Evolutionary conservation across 139 green algal genomes (phyloP), one percentile per base, ranked within the genome.

Genomic region (Micractinium conductrix): DNA sequence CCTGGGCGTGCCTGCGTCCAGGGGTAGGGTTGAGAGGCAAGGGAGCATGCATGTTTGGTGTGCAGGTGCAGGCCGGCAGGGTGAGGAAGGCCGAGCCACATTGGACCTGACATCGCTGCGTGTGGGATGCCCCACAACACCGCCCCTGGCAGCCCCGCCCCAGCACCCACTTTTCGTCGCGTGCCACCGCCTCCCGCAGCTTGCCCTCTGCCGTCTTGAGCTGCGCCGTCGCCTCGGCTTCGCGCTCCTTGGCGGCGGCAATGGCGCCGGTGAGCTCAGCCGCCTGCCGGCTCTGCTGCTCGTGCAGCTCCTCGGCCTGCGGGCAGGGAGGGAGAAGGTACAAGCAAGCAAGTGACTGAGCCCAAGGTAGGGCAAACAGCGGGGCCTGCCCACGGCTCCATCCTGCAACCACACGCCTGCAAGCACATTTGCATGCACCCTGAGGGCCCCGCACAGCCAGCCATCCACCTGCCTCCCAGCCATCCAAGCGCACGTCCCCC

Each of bases 221-320:
- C 63, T 80, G 45, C 48, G 68, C 45, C 62, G 33, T 65, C 22
- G 79, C 86, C 53, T 80, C 71, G 0, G 84, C 74, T 28, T 91
- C 87, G 2, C 78, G 80, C 38, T 80, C 74, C 79, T 80, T 90
- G 72, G 85, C 85, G 26, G 87, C 85, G 4, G 81, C 84, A 30
- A 87, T 55, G 4, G 86, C 88, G 17, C 63, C 88, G 24, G 63
- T 48, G 58, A 86, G 81, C 50, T 92, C 84, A 12, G 37, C 37
- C 62, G 45, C 86, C 62, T 89, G 86, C 26, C 67, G 38, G 72
- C 21, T 69, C 30, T 85, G 42, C 26, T 40, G 62, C 22, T 30
- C 44, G 40, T 92, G 87, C 38, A 87, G 42, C 48, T 85, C 73
- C 35, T 88, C 38, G 19, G 68, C 70, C 62, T 92, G 81, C 24